Evolutionary conservation across 106 monocot species (phyloP).

Genomic region (Dendrobium officinale): DNA sequence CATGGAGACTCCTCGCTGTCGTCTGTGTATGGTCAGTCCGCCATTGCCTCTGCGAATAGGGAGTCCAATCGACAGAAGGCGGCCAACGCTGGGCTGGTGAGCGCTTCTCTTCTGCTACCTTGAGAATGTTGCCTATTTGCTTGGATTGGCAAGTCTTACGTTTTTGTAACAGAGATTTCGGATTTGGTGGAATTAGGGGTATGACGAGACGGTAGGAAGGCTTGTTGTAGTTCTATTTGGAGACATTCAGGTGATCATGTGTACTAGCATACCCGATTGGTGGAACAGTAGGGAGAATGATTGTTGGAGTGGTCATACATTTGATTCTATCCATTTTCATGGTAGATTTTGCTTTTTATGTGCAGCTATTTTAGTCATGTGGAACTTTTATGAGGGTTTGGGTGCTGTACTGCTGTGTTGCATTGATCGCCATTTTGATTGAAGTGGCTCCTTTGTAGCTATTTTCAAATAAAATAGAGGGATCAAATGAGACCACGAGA

Average conservation of each 20-base stretch:
- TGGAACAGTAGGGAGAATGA: neutral
- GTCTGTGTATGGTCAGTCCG: constrained; percentile 53
- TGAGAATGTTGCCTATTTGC: neutral
- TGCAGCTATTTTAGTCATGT: neutral
- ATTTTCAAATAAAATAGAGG: neutral
- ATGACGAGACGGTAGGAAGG: neutral
- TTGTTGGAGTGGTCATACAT: neutral
- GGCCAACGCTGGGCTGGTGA: neutral
- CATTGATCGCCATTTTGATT: no score
- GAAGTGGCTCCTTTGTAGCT: neutral
- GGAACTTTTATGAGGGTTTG: neutral
- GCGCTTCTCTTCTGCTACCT: neutral
- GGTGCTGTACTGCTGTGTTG: neutral
- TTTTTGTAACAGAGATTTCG: neutral
- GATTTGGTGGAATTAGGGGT: neutral
- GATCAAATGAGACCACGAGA: neutral
- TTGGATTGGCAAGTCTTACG: neutral
- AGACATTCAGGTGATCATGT: neutral
- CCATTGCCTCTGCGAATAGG: constrained; percentile 16
- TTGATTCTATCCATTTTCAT: neutral
- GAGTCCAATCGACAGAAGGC: constrained; percentile 5
- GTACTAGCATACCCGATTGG: neutral
- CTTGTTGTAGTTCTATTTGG: neutral
- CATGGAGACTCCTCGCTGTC: constrained; percentile 67
- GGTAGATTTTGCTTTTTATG: neutral